Conservation (phyloP, 768 basidiomycete species). For the Tephrocybe sp. region DNA sequence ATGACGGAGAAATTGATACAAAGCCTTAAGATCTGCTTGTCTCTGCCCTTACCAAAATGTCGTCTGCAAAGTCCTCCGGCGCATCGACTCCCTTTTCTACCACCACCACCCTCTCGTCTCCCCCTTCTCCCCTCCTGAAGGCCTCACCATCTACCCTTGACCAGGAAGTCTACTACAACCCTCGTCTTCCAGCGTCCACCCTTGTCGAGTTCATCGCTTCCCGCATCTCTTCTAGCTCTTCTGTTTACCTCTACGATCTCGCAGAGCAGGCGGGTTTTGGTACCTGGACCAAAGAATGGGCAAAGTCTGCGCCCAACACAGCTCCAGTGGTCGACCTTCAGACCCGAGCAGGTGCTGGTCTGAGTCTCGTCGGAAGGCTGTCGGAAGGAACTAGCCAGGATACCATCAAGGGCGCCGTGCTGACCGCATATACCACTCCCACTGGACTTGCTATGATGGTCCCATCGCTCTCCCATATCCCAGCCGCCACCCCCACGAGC, state of each 20-base stretch:
- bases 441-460: slow-evolving; percentile 84
- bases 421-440: slow-evolving; percentile 84
- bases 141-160: slow-evolving; percentile 21
- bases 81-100: slow-evolving; percentile 41
- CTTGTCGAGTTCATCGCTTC: slow-evolving; percentile 71
- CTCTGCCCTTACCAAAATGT: slow-evolving; percentile 12
- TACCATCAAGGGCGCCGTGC: slow-evolving; percentile 52
- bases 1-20: slow-evolving; percentile 11
- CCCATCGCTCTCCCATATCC: slow-evolving; percentile 72
- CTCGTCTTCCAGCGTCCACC: slow-evolving; percentile 54
- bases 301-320: slow-evolving; percentile 37
- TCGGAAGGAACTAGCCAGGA: slow-evolving; percentile 80
- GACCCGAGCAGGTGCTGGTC: slow-evolving; percentile 82
- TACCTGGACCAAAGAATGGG: slow-evolving; percentile 66
- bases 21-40: neutral
- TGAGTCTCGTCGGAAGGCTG: slow-evolving; percentile 75
- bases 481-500: slow-evolving; percentile 57
- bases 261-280: slow-evolving; percentile 87
- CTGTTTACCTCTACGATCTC: slow-evolving; percentile 80
- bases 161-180: slow-evolving; percentile 38
- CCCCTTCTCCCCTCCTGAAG: slow-evolving; percentile 33
- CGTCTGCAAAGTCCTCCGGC: slow-evolving; percentile 28
- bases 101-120: slow-evolving; percentile 37
- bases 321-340: slow-evolving; percentile 70
- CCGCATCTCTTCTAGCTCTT: slow-evolving; percentile 52